phyloP scores from a whole-genome alignment of 129 eudicot species.

The Erigeron canadensis region DNA sequence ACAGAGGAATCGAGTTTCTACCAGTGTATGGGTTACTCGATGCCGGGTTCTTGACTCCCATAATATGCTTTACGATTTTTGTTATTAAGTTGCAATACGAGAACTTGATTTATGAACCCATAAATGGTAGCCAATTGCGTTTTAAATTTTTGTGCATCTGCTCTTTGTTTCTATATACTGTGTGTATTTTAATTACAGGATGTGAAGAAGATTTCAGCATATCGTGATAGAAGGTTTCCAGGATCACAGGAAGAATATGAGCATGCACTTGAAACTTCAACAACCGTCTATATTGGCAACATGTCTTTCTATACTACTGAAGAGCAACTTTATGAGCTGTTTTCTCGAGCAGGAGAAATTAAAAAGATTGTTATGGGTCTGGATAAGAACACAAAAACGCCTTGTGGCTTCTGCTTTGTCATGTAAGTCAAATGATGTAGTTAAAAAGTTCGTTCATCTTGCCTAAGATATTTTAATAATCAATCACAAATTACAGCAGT shows the following conservation, averaged over 20 bases:
- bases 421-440: conserved; percentile 43
- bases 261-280: conserved; percentile 72
- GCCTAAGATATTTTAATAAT: neutral
- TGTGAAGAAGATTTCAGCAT: conserved; percentile 78
- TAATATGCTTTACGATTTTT: neutral
- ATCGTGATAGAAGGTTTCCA: conserved; percentile 91
- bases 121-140: neutral
- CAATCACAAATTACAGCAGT: neutral
- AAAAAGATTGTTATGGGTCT: conserved; percentile 95
- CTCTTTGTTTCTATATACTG: conserved; percentile 14
- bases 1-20: too few relatives aligned
- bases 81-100: neutral
- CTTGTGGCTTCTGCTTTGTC: conserved; percentile 95
- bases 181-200: conserved; percentile 43
- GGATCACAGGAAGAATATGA: conserved; percentile 96
- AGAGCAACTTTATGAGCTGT: conserved; percentile 93
- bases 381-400: conserved; percentile 93
- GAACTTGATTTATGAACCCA: neutral
- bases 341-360: conserved; percentile 91
- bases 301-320: conserved; percentile 98
- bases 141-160: conserved; percentile 4
- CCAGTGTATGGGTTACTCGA: neutral
- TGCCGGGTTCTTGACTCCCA: neutral
- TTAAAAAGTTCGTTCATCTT: neutral
- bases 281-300: conserved; percentile 83